phyloP scores from a whole-genome alignment of 225 moss, liverwort and hornwort genomes.

The Marchantia paleacea region DNA sequence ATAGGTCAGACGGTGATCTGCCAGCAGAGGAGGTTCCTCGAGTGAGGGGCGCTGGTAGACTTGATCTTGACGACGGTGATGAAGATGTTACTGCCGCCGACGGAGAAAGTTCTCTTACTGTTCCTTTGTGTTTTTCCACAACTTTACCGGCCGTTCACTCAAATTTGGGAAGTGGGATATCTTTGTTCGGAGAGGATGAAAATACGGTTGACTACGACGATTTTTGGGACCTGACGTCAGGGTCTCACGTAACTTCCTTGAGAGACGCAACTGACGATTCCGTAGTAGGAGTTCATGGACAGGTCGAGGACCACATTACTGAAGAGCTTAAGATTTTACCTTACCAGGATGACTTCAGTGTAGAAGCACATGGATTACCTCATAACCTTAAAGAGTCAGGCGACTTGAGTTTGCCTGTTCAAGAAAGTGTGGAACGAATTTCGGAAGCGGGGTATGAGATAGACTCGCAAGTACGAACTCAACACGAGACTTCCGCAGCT shows the following conservation, averaged over 20 bases:
- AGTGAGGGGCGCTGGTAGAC: constrained; percentile 59
- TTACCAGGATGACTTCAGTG: not conserved
- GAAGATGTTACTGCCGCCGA: constrained; percentile 40
- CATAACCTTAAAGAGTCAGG: not conserved
- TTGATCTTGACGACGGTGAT: constrained; percentile 56
- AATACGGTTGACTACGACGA: constrained; percentile 17
- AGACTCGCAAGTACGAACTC: not conserved
- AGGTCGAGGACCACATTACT: constrained; percentile 12
- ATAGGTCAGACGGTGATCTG: constrained; percentile 20
- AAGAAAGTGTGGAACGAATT: not conserved
- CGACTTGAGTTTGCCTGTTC: not conserved
- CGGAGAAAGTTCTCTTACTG: constrained; percentile 45
- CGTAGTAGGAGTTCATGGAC: not conserved
- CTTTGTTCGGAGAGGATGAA: constrained; percentile 48
- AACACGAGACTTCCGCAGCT: not conserved
- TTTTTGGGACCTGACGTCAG: not conserved
- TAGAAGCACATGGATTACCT: not conserved
- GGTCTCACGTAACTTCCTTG: not conserved
- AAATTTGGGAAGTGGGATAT: not conserved
- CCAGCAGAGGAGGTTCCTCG: constrained; percentile 30
- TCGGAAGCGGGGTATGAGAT: too few species aligned
- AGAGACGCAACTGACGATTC: constrained; percentile 2
- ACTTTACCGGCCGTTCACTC: not conserved
- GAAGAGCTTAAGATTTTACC: constrained; percentile 11
- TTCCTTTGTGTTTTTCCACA: not conserved